These are phyloP conservation scores for Curvularia sp. DNA, from an alignment of 2,329 filamentous ascomycete species.

Conservation along the genomic window DNA sequence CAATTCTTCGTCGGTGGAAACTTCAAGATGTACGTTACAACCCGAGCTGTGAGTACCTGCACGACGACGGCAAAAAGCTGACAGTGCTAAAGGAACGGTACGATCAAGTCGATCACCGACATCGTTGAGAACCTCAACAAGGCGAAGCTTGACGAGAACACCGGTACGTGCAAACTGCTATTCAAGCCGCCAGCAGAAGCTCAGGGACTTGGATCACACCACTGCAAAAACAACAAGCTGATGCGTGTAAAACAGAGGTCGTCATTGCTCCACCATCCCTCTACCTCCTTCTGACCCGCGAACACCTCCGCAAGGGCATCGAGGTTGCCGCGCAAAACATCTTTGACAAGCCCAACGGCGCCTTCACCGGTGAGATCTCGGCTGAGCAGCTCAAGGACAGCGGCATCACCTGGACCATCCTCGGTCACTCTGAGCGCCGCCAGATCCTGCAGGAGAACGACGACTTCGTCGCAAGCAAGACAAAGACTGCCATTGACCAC, in stretches of 20 bases:
- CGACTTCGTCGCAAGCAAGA: slow-evolving; percentile 85
- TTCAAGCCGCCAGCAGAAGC: not conserved
- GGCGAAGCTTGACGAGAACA: slow-evolving; percentile 77
- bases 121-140: slow-evolving; percentile 91
- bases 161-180: slow-evolving; percentile 60
- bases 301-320: slow-evolving; percentile 76
- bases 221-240: slow-evolving; percentile 10
- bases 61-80: slow-evolving; percentile 19
- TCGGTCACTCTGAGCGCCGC: slow-evolving; percentile 95
- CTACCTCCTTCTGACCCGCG: slow-evolving; percentile 87
- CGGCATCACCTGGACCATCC: slow-evolving; percentile 86
- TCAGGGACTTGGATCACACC: not conserved
- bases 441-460: slow-evolving; percentile 88
- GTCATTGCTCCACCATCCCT: slow-evolving; percentile 90
- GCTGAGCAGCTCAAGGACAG: slow-evolving; percentile 89
- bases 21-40: slow-evolving; percentile 86
- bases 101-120: slow-evolving; percentile 83
- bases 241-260: slow-evolving; percentile 70
- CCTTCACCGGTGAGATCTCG: slow-evolving; percentile 96
- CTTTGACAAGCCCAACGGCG: slow-evolving; percentile 94
- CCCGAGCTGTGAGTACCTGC: slow-evolving; percentile 32
- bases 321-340: slow-evolving; percentile 96
- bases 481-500: slow-evolving; percentile 87
- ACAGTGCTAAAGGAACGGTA: slow-evolving; percentile 78
- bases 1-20: slow-evolving; percentile 98